phyloP scores from a whole-genome alignment of 1,139 yeast species.

The Candida sp. region DNA sequence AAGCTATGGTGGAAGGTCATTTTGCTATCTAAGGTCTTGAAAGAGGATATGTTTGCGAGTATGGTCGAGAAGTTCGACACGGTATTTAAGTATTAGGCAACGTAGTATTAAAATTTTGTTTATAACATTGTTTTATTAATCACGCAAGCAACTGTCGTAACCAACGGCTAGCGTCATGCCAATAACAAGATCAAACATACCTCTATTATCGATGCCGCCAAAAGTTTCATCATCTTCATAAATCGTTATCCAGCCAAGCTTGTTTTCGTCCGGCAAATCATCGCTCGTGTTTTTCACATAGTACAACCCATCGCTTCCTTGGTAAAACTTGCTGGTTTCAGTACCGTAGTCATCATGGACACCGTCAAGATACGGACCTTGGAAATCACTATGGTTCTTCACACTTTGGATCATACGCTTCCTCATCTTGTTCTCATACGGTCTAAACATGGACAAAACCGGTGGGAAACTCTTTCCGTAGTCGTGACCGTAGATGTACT shows the following conservation, averaged over 20 bases:
- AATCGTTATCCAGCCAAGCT: conserved; percentile 67
- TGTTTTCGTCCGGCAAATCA: conserved; percentile 62
- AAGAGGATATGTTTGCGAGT: conserved; percentile 8
- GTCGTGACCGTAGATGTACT: conserved; percentile 37
- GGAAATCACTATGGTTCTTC: conserved; percentile 19
- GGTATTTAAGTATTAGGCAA: conserved; percentile 4
- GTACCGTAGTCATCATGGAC: conserved; percentile 28
- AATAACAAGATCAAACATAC: conserved; percentile 58
- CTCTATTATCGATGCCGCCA: conserved; percentile 26
- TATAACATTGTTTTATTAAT: not conserved
- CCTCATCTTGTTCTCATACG: conserved; percentile 49
- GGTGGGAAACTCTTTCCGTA: conserved; percentile 30
- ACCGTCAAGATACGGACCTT: conserved; percentile 23
- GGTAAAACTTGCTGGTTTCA: conserved; percentile 39
- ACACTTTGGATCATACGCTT: conserved; percentile 39
- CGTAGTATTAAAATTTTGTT: not conserved
- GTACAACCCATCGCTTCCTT: conserved; percentile 61
- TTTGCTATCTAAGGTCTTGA: conserved; percentile 14
- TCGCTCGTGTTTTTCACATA: conserved; percentile 51
- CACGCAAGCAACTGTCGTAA: conserved; percentile 32
- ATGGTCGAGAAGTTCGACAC: conserved; percentile 13
- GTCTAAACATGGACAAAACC: conserved; percentile 56
- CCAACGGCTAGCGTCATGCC: conserved; percentile 62
- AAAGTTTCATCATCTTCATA: conserved; percentile 47
- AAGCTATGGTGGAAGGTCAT: conserved; percentile 14